phyloP scores from a whole-genome alignment of 495 filamentous ascomycete species.

The Penicillium goetzii region DNA sequence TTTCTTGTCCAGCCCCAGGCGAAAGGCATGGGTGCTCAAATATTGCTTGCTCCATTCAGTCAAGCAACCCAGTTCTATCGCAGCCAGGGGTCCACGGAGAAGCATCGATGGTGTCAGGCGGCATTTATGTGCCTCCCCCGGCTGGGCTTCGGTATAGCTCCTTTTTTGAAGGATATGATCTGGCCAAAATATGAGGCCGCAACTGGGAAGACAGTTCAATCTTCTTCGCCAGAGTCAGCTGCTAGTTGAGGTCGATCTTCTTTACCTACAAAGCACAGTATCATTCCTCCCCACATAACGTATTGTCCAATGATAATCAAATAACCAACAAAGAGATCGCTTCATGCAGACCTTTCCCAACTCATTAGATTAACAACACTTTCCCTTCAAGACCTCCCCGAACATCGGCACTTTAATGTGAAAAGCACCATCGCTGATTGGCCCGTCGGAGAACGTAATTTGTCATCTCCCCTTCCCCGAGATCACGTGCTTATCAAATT shows the following conservation, averaged over 20 bases:
- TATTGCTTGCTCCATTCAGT: not conserved
- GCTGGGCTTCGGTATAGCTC: constrained; percentile 29
- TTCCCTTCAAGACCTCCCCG: constrained; percentile 6
- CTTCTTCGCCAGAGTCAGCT: constrained; percentile 1
- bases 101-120: constrained; percentile 29
- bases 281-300: not conserved
- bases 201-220: constrained; percentile 10
- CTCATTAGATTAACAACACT: not conserved
- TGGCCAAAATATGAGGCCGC: constrained; percentile 29
- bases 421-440: constrained; percentile 36
- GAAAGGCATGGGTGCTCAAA: not conserved
- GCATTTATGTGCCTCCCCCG: constrained; percentile 8
- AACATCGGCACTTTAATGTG: constrained; percentile 22
- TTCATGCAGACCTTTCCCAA: no score
- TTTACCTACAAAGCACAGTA: no score
- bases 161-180: constrained; percentile 30
- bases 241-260: not conserved
- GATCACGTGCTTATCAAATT: constrained; percentile 42
- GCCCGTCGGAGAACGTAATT: constrained; percentile 25
- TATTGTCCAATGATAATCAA: no score
- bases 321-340: no score
- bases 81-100: not conserved
- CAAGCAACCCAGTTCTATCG: not conserved
- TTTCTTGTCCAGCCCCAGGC: not conserved
- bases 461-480: constrained; percentile 33